Evolutionary conservation across 257 asterid species (phyloP).

Genomic region (Ilex asprella): DNA sequence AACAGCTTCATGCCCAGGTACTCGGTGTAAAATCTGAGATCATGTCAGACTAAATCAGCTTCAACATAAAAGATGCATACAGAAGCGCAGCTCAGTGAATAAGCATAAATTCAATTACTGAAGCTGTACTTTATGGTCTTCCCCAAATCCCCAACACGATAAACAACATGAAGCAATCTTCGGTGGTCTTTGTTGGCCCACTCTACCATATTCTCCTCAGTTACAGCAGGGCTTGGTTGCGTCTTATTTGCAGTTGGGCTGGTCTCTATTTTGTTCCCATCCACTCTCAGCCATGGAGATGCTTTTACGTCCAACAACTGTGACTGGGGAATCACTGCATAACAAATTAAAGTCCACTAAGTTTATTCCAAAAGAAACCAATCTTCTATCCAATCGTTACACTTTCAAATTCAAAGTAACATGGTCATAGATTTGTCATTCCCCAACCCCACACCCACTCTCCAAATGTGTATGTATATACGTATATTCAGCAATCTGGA

Average conservation of each 20-base stretch:
- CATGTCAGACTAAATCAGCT: background rate
- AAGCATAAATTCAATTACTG: background rate
- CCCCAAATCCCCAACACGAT: conserved; percentile 43
- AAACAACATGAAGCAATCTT: conserved; percentile 48
- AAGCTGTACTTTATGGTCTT: conserved; percentile 34
- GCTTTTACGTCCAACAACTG: conserved; percentile 30
- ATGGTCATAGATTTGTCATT: background rate
- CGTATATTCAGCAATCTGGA: too few relatives aligned
- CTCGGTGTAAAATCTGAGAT: conserved; percentile 40
- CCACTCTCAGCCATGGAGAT: conserved; percentile 12
- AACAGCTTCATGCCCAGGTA: conserved; percentile 50
- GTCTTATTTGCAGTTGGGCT: conserved; percentile 13
- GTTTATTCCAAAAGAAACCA: conserved; percentile 4
- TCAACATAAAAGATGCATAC: background rate
- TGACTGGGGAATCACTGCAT: conserved; percentile 35
- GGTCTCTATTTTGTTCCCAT: conserved; percentile 11
- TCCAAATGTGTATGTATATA: too few relatives aligned
- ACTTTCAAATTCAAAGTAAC: background rate
- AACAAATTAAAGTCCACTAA: conserved; percentile 6
- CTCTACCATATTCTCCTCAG: conserved; percentile 22
- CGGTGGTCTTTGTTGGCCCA: conserved; percentile 41
- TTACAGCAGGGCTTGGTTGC: conserved; percentile 13
- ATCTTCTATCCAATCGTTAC: background rate
- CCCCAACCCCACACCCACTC: too few relatives aligned
- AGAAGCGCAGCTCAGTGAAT: background rate